Evolutionary conservation across 192 early-diverging fungal genomes (phyloP).

Genomic region (Lobulomyces angularis): DNA sequence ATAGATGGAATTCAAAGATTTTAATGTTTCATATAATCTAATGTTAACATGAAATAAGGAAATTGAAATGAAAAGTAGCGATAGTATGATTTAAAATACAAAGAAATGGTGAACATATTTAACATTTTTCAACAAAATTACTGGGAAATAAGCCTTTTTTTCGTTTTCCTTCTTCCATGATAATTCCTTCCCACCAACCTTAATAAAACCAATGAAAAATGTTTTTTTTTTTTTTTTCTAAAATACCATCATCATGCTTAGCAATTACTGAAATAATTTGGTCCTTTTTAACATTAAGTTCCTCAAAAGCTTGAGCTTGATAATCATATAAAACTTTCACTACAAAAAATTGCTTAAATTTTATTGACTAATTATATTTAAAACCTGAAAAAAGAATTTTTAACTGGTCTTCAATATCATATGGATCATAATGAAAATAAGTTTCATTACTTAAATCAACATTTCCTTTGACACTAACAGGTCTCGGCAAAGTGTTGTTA

Average conservation of each 20-base stretch:
- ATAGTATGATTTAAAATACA: too few species aligned
- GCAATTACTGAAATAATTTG: conserved; percentile 37
- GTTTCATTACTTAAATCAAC: neutral
- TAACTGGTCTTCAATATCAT: conserved; percentile 35
- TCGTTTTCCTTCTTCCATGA: conserved; percentile 17
- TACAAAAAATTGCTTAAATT: conserved; percentile 7
- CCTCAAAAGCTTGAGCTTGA: conserved; percentile 32
- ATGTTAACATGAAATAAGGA: too few species aligned
- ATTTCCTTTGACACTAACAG: neutral
- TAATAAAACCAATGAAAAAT: neutral
- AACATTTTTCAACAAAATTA: conserved; percentile 36
- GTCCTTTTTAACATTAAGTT: conserved; percentile 29
- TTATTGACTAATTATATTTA: too few species aligned
- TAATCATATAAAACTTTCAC: conserved; percentile 40
- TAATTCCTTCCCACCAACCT: conserved; percentile 41
- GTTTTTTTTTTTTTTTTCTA: neutral
- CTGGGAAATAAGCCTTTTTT: conserved; percentile 37
- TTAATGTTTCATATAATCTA: too few species aligned
- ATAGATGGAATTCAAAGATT: too few species aligned
- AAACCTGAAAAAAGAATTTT: conserved; percentile 8
- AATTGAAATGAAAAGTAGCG: too few species aligned
- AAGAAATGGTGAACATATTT: too few species aligned
- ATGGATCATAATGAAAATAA: conserved; percentile 5
- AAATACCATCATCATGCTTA: conserved; percentile 35
- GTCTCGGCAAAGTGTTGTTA: conserved; percentile 2